Evolutionary conservation across 1,139 yeast species (phyloP), one percentile per base, ranked within the genome.

Genomic region (Pneumocystis oryctolagi): DNA sequence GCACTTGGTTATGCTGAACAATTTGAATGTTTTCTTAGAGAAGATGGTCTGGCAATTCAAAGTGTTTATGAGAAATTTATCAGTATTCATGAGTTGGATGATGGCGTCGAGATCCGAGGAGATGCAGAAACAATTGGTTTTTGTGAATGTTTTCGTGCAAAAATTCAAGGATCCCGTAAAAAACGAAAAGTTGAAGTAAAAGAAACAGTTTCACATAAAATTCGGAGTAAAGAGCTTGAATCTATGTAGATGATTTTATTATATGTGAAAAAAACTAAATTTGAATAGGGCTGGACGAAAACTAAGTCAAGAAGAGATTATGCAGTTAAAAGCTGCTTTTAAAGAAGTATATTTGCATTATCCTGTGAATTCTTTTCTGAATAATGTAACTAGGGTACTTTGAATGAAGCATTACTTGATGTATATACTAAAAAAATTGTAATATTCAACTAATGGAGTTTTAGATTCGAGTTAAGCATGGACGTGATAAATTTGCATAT

Each of bases 401-500:
- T 65, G 9, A 62, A 62, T 35, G 66, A 65, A 61, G 66, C 66
- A 16, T 39, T 65, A 16, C 61, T 65, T 12, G 66, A 65, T 39
- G 32, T 65, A 16, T 62, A 64, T 20, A 63, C 60, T 4, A 61
- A 61, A 25, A 60, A 61, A 25, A 58, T 59, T n/a, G 65, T 47
- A 25, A 25, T 25, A 47, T 18, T 47, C n/a, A 47, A 47, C 25
- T 47, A 20, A 47, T 16, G 12, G 14, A 14, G 25, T 47, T 20
- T n/a, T 47, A 47, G 55, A 47, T 47, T 47, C 55, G 55, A 47
- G 55, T 47, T 47, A 47, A 47, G 25, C 55, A 47, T 25, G 55
- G 55, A 5, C 55, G 55, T 47, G 55, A 47, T 47, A 47, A 47
- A 25, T 47, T 47, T 47, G 55, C 55, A 25, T 47, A 25, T 25